Conservation (phyloP, 2,329 filamentous ascomycete species). For the Paraphoma sp. region DNA sequence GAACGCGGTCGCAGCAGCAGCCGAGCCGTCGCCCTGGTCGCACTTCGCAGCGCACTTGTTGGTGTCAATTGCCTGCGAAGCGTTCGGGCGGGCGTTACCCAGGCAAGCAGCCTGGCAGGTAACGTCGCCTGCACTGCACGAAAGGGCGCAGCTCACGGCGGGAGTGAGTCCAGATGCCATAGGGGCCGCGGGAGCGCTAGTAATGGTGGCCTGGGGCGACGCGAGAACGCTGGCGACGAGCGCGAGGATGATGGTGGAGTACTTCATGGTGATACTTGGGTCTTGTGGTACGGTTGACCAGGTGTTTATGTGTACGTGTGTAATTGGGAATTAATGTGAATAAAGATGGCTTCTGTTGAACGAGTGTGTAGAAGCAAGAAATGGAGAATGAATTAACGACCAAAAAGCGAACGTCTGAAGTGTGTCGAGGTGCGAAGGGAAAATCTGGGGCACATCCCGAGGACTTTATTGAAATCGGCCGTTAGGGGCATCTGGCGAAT, state of each 20-base stretch:
- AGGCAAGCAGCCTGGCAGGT: constrained; percentile 61
- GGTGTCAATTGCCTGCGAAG: constrained; percentile 58
- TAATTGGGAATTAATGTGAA: constrained; percentile 22
- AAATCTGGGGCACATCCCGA: constrained; percentile 4
- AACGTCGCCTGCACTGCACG: constrained; percentile 53
- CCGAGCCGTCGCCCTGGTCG: constrained; percentile 59
- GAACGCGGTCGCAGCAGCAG: constrained; percentile 54
- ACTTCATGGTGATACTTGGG: constrained; percentile 48
- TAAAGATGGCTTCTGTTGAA: constrained; percentile 18
- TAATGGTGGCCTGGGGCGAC: constrained; percentile 46
- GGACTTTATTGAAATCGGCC: constrained; percentile 6
- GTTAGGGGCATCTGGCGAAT: constrained; percentile 3
- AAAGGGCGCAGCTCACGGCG: constrained; percentile 39
- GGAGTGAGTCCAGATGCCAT: constrained; percentile 33
- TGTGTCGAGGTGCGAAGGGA: constrained; percentile 1
- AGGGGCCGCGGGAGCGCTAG: constrained; percentile 44
- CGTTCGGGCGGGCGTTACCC: constrained; percentile 59
- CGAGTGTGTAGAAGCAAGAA: constrained; percentile 24
- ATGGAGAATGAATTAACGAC: constrained; percentile 14
- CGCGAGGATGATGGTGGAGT: constrained; percentile 53
- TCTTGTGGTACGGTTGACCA: constrained; percentile 9
- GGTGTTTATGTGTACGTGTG: constrained; percentile 2
- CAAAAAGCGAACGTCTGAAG: constrained; percentile 9
- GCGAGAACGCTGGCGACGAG: constrained; percentile 55
- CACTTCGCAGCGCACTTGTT: constrained; percentile 60